phyloP scores from a whole-genome alignment of 495 filamentous ascomycete genomes.

The Penicillium lividum region DNA sequence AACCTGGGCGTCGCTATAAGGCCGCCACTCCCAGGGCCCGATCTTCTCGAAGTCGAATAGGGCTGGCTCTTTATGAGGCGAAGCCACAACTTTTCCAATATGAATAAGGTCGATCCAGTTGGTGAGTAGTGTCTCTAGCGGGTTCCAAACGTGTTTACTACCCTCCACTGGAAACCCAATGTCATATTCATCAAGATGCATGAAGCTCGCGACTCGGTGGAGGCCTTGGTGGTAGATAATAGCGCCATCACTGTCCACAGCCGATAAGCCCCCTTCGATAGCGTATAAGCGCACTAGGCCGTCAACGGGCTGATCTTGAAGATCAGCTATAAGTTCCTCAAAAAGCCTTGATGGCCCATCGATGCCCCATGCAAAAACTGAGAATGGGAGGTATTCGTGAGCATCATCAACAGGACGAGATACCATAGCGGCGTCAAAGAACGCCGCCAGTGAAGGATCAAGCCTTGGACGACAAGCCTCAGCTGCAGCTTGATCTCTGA shows the following conservation, averaged over 20 bases:
- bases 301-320: conserved; percentile 15
- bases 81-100: conserved; percentile 30
- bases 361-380: conserved; percentile 13
- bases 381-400: conserved; percentile 12
- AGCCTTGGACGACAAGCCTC: conserved; percentile 18
- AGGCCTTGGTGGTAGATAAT: conserved; percentile 19
- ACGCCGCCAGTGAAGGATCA: conserved; percentile 16
- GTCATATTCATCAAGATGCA: conserved; percentile 15
- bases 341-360: conserved; percentile 5
- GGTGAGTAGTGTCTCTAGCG: conserved; percentile 38
- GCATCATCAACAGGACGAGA: conserved; percentile 13
- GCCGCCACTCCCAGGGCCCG: conserved; percentile 22
- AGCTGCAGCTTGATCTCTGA: conserved; percentile 12
- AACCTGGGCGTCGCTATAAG: conserved; percentile 21
- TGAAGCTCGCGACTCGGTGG: conserved; percentile 16
- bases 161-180: conserved; percentile 16
- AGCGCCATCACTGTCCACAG: conserved; percentile 5
- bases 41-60: conserved; percentile 17
- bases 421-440: conserved; percentile 16
- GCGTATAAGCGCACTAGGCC: conserved; percentile 14
- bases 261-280: conserved; percentile 10
- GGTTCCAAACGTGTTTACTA: conserved; percentile 29
- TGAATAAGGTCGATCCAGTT: conserved; percentile 36
- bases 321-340: conserved; percentile 12
- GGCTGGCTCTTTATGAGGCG: conserved; percentile 19